Conservation (phyloP, 2,329 filamentous ascomycete species). For the Camillea tinctor region DNA sequence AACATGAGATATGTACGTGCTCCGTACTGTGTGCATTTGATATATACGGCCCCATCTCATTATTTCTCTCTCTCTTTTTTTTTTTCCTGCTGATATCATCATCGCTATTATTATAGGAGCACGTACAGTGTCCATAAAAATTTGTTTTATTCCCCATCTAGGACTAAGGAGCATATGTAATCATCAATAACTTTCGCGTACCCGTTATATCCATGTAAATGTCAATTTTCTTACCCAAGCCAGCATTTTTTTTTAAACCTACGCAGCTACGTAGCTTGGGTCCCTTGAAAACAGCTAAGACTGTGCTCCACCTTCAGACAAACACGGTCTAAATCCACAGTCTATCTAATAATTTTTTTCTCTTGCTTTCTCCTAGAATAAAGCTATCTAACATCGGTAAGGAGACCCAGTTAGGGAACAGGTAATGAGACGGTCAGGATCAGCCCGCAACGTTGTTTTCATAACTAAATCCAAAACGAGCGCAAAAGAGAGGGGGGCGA, state of each 20-base stretch:
- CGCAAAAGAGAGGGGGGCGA: too few relatives aligned
- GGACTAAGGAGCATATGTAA: background rate
- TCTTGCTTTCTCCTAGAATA: background rate
- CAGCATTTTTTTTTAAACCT: background rate
- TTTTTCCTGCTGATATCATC: background rate
- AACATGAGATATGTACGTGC: background rate
- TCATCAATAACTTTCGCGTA: background rate
- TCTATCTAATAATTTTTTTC: background rate
- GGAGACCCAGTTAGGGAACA: background rate
- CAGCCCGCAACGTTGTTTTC: background rate
- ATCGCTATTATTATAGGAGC: background rate
- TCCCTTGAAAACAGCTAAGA: background rate
- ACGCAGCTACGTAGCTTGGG: background rate
- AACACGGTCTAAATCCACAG: background rate
- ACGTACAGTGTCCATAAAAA: background rate
- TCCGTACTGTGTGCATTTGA: background rate
- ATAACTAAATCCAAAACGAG: too few relatives aligned
- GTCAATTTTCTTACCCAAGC: constrained; percentile 8
- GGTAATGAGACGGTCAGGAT: background rate
- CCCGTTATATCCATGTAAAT: constrained; percentile 11
- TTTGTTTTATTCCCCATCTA: background rate
- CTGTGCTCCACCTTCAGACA: background rate
- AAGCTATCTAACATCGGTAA: background rate
- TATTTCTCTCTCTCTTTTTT: background rate
- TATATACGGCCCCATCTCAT: background rate